These are phyloP conservation scores for Exophiala dermatitidis DNA, from an alignment of 2,329 filamentous ascomycete species.

Conservation along the genomic window DNA sequence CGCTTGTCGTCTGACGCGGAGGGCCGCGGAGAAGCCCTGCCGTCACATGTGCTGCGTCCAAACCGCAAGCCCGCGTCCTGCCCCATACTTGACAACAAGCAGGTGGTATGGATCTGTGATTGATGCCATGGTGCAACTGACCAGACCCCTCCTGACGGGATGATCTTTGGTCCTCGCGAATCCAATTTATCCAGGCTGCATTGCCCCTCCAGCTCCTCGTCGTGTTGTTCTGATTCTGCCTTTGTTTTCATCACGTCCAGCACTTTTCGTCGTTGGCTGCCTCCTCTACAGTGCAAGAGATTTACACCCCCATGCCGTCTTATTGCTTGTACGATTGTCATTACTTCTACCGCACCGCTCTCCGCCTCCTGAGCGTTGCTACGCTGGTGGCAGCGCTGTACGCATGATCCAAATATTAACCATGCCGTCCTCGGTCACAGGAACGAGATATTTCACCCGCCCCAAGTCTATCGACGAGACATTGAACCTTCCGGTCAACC, in stretches of 20 bases:
- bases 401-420: slow-evolving; percentile 47
- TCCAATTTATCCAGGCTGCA: slow-evolving; percentile 9
- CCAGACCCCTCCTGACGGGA: slow-evolving; percentile 16
- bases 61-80: slow-evolving; percentile 4
- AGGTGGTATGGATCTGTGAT: background rate
- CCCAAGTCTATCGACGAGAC: slow-evolving; percentile 68
- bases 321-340: slow-evolving; percentile 83
- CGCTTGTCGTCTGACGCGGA: background rate
- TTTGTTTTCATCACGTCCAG: slow-evolving; percentile 2
- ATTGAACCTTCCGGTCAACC: slow-evolving; percentile 49
- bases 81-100: slow-evolving; percentile 4
- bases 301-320: slow-evolving; percentile 55
- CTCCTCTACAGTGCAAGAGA: slow-evolving; percentile 29
- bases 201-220: background rate
- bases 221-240: background rate
- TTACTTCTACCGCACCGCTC: slow-evolving; percentile 84
- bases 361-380: slow-evolving; percentile 76
- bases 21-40: slow-evolving; percentile 4
- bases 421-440: slow-evolving; percentile 54
- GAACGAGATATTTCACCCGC: slow-evolving; percentile 64
- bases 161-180: slow-evolving; percentile 1
- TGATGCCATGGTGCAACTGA: slow-evolving; percentile 1
- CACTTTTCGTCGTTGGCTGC: slow-evolving; percentile 32
- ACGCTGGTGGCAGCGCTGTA: slow-evolving; percentile 72
- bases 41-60: background rate